These are phyloP conservation scores for Westerdykella sp. DNA, from an alignment of 2,329 filamentous ascomycete species.

Conservation along the genomic window DNA sequence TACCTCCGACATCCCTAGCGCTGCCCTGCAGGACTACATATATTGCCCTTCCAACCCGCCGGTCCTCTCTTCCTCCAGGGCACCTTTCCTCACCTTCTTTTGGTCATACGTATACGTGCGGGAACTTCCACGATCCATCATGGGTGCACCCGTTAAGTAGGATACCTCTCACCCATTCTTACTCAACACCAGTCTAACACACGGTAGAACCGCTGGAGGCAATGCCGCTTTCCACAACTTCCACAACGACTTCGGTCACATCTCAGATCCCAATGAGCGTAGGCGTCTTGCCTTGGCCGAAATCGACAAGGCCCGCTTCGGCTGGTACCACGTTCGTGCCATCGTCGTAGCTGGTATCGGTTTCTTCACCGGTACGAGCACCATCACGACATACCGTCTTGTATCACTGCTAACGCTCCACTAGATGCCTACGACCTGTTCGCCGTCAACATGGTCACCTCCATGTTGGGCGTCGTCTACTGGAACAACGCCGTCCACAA, in stretches of 20 bases:
- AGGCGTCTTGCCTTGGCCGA: constrained; percentile 33
- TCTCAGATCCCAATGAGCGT: constrained; percentile 31
- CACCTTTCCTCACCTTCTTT: too few species aligned
- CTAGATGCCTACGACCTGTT: constrained; percentile 57
- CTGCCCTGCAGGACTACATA: too few species aligned
- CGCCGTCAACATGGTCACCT: constrained; percentile 46
- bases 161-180: neutral
- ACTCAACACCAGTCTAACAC: neutral
- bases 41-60: too few species aligned
- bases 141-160: too few species aligned
- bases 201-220: constrained; percentile 19
- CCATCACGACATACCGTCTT: too few species aligned
- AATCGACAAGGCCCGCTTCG: constrained; percentile 33
- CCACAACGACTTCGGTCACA: constrained; percentile 15
- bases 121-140: too few species aligned
- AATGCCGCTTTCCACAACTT: constrained; percentile 28
- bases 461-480: constrained; percentile 76
- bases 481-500: constrained; percentile 48
- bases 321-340: constrained; percentile 68
- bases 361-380: constrained; percentile 66
- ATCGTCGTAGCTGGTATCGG: constrained; percentile 74
- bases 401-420: too few species aligned
- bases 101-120: too few species aligned
- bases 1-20: too few species aligned
- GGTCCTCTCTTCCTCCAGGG: too few species aligned